These are phyloP conservation scores for Cladosporium halotolerans DNA, from an alignment of 2,329 filamentous ascomycete genomes.

Conservation along the genomic window DNA sequence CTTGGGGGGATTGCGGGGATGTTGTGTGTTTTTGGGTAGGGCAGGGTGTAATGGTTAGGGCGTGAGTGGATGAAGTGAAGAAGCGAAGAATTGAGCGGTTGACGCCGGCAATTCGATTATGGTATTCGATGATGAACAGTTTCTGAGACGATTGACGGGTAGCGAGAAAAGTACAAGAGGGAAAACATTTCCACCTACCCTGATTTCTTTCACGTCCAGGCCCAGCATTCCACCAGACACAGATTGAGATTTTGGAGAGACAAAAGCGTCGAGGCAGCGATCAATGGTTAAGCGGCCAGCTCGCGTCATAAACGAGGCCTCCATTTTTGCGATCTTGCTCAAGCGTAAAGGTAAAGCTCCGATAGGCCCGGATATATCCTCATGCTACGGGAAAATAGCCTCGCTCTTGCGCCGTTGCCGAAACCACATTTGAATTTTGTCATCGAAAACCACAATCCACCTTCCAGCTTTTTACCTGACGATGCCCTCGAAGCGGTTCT, in stretches of 20 bases:
- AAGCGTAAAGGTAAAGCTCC: conserved; percentile 27
- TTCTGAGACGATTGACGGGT: neutral
- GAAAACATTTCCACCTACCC: conserved; percentile 2
- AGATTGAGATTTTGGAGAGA: conserved; percentile 12
- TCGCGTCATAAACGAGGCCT: conserved; percentile 28
- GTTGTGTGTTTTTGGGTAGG: conserved; percentile 8
- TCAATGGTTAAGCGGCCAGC: conserved; percentile 32
- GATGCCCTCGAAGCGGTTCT: conserved; percentile 94
- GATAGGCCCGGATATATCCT: conserved; percentile 31
- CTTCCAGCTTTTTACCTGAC: conserved; percentile 69
- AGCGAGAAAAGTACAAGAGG: conserved; percentile 3
- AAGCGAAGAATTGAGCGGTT: neutral
- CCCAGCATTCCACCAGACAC: conserved; percentile 2
- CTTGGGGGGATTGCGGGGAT: conserved; percentile 7
- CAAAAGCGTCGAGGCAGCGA: conserved; percentile 27
- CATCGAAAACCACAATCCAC: conserved; percentile 17
- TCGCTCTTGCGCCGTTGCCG: conserved; percentile 19
- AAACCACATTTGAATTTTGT: conserved; percentile 15
- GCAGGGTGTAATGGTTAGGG: neutral
- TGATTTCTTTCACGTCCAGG: neutral
- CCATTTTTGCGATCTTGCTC: conserved; percentile 33
- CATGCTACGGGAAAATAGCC: conserved; percentile 21
- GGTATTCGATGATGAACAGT: neutral
- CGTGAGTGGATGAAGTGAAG: neutral
- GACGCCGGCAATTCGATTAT: neutral